Conservation (phyloP, 345 rosid species). For the Theobroma cacao region DNA sequence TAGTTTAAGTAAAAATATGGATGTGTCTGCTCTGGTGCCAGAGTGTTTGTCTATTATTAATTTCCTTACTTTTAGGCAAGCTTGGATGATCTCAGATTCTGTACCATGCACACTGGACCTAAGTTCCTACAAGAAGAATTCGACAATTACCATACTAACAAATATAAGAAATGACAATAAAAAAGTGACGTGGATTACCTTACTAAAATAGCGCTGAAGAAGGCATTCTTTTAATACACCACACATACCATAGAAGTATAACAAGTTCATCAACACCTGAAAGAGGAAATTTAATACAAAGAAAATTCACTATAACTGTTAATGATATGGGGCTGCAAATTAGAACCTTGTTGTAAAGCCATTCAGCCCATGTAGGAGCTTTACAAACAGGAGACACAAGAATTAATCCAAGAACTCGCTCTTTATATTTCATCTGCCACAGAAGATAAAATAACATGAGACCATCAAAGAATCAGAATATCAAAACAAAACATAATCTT, state of each 20-base stretch:
- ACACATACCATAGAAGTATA: slow-evolving; percentile 70
- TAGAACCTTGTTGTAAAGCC: slow-evolving; percentile 66
- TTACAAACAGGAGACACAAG: slow-evolving; percentile 69
- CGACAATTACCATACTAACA: slow-evolving; percentile 2
- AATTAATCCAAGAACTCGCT: slow-evolving; percentile 55
- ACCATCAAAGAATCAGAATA: not conserved
- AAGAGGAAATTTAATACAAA: not conserved
- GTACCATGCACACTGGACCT: slow-evolving; percentile 35
- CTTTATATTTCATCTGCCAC: slow-evolving; percentile 53
- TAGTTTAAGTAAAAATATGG: not conserved
- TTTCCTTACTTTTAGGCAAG: slow-evolving; percentile 49
- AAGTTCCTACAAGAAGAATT: slow-evolving; percentile 39
- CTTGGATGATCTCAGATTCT: slow-evolving; percentile 46
- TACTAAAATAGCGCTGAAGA: slow-evolving; percentile 68
- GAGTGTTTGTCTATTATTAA: not conserved
- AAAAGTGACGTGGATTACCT: slow-evolving; percentile 30
- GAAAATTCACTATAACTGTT: not conserved
- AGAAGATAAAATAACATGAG: slow-evolving; percentile 16
- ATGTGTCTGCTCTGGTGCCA: not conserved
- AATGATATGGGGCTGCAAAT: not conserved
- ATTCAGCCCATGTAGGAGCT: slow-evolving; percentile 68
- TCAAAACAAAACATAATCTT: not conserved
- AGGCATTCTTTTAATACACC: slow-evolving; percentile 58
- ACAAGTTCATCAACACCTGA: slow-evolving; percentile 57
- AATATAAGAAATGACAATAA: not conserved